Conservation (phyloP, 208 protist species). For the Acanthamoeba lenticulata region DNA sequence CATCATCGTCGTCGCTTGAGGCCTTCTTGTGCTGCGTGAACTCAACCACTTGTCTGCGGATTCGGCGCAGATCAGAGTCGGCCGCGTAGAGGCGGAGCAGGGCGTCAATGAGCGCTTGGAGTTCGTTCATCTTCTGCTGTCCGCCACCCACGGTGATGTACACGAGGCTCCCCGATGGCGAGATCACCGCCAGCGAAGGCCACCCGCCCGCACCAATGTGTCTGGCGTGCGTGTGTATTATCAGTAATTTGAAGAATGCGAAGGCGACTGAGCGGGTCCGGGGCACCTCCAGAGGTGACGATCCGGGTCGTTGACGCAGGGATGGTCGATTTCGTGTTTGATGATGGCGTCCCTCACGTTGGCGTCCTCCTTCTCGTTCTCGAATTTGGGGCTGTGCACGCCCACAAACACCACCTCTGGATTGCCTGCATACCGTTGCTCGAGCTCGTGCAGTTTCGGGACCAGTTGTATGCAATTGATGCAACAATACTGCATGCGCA, state of each 20-base stretch:
- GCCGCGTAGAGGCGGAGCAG: background rate
- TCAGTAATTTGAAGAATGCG: background rate
- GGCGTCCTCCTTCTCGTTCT: background rate
- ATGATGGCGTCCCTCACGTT: background rate
- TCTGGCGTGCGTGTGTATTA: background rate
- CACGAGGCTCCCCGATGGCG: background rate
- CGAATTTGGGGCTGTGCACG: background rate
- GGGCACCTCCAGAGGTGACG: background rate
- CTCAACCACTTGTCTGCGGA: background rate
- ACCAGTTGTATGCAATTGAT: background rate
- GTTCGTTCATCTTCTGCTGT: background rate
- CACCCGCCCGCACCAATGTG: background rate
- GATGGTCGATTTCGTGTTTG: background rate
- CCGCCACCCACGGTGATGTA: background rate
- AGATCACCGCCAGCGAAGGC: background rate
- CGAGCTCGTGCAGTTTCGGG: background rate
- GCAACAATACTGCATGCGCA: background rate
- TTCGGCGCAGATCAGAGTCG: background rate
- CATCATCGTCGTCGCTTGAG: background rate
- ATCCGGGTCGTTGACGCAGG: background rate
- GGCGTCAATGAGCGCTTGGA: background rate
- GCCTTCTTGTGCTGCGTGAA: background rate
- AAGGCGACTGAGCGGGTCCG: background rate
- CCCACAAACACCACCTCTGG: background rate
- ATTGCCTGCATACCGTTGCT: background rate